Base-by-base conservation (phyloP, 2,329 filamentous ascomycete genomes). In the Colletotrichum lini region DNA sequence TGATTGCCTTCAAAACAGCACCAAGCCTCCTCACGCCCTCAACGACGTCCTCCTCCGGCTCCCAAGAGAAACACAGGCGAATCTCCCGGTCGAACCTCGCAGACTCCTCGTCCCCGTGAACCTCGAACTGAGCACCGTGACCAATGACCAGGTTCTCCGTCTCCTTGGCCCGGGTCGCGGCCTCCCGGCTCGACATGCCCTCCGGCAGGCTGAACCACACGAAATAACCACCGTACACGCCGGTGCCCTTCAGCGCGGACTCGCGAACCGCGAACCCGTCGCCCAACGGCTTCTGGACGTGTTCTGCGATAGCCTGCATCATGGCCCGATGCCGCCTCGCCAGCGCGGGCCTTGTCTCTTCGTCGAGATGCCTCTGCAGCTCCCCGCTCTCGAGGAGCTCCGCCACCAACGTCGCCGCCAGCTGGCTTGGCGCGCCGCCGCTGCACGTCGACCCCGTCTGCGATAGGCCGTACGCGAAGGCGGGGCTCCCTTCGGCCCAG, bases 221-320 rank as follows among this genome's bases (percentile, higher is more conserved):
- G 79, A 97, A 98, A 79, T 96, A 98, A 0, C 95, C 95, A 0
- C 95, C 95, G 40, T 91, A 92, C 3, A 91, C 80, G 4, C 83
- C 79, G 44, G 83, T 80, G 13, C 69, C 69, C 59, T 64, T 54
- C 40, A 87, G 81, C 16, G 76, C 80, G 21, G 77, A 74, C 75
- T 82, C 79, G 38, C 79, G 77, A 44, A 84, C 79, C 38, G 67
- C 78, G 0, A 93, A 87, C 2, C 91, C 92, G 9, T 38, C 47
- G 23, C 49, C 66, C 0, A 93, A 82, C 0, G 92, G 92, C 0
- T 86, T 77, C 2, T 97, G 83, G 58, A 92, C 80, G 7, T 72
- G 44, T 61, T 85, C 78, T 47, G 86, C 78, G 30, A 96, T 88
- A 0, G 91, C 89, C 2, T 80, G 75, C 72, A 91, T 84, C 77